Conservation (phyloP, 306 rosid species). For the Boehmeria nivea region DNA sequence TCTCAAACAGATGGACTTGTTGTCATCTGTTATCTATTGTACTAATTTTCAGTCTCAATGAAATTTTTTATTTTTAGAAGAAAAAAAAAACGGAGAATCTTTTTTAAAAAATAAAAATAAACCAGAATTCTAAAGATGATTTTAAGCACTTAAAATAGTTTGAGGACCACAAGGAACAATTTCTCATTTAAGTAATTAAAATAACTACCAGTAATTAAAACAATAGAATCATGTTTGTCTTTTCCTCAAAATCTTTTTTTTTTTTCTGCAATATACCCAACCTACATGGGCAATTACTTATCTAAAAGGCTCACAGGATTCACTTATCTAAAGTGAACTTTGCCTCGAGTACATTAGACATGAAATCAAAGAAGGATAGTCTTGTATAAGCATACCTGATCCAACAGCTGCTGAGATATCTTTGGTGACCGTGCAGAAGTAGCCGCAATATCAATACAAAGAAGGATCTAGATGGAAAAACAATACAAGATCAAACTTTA, state of each 20-base stretch:
- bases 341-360: background rate
- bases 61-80: no score
- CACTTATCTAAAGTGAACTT: background rate
- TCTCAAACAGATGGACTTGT: no score
- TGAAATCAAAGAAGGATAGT: constrained; percentile 1
- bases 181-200: background rate
- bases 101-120: no score
- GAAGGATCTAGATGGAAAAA: constrained; percentile 77
- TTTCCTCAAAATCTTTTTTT: background rate
- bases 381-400: constrained; percentile 60
- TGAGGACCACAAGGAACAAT: background rate
- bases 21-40: no score
- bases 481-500: constrained; percentile 29
- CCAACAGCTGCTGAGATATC: constrained; percentile 79
- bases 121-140: background rate
- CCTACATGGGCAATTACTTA: background rate
- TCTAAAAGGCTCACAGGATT: background rate
- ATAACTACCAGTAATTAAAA: background rate
- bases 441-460: constrained; percentile 86
- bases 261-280: background rate
- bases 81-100: no score
- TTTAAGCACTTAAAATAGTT: background rate
- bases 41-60: no score
- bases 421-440: constrained; percentile 81
- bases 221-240: no score